phyloP scores from a whole-genome alignment of 2,329 filamentous ascomycete genomes.

The Torrubiella hemipterigena region DNA sequence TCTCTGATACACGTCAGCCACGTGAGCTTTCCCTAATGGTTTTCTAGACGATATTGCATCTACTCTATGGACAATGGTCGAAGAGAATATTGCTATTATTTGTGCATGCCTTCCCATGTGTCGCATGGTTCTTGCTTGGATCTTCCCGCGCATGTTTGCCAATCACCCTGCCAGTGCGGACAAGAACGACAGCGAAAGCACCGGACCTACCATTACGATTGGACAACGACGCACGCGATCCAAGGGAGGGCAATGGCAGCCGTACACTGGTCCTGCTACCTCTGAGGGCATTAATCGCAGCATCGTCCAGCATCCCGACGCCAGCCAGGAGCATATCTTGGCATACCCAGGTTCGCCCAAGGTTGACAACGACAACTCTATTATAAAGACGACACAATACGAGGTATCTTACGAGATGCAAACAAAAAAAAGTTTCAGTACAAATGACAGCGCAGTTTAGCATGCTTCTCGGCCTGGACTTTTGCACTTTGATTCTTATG shows the following conservation, averaged over 20 bases:
- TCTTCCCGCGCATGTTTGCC: conserved; percentile 22
- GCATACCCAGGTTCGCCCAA: too few species aligned
- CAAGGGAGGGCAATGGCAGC: conserved; percentile 17
- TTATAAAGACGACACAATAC: conserved; percentile 24
- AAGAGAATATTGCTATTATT: conserved; percentile 25
- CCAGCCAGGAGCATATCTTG: conserved; percentile 19
- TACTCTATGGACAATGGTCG: conserved; percentile 26
- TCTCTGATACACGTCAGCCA: background rate
- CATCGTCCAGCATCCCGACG: conserved; percentile 13
- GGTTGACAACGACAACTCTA: too few species aligned
- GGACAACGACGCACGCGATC: conserved; percentile 9
- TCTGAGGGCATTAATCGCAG: conserved; percentile 15
- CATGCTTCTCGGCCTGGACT: too few species aligned
- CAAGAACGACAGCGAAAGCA: conserved; percentile 6
- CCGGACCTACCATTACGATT: conserved; percentile 9
- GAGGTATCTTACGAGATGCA: conserved; percentile 19
- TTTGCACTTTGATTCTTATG: too few species aligned
- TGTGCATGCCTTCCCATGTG: conserved; percentile 27
- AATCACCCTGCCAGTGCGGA: conserved; percentile 6
- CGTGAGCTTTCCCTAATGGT: conserved; percentile 2
- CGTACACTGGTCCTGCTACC: conserved; percentile 18
- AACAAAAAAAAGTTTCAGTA: background rate
- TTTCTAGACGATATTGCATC: conserved; percentile 21
- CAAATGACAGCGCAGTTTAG: too few species aligned
- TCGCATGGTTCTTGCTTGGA: conserved; percentile 21